Evolutionary conservation across 2,329 filamentous ascomycete species (phyloP).

Genomic region (Leptoxyphium fumago): DNA sequence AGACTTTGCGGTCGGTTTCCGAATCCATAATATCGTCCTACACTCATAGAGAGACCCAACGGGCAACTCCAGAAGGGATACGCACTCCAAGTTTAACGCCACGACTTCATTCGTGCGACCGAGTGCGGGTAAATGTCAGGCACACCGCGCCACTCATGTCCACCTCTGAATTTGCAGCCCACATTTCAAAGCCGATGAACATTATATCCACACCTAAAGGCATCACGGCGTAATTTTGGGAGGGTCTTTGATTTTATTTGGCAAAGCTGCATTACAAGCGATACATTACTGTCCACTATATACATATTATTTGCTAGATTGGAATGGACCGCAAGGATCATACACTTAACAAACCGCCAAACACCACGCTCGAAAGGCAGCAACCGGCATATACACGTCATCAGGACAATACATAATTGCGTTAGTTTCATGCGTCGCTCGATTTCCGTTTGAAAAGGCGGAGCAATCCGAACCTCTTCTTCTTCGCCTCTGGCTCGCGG

Average conservation of each 20-base stretch:
- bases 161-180: background rate
- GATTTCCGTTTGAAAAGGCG: constrained; percentile 2
- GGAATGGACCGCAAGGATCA: background rate
- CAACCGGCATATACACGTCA: too few species aligned
- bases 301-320: constrained; percentile 1
- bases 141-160: background rate
- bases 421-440: background rate
- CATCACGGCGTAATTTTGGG: background rate
- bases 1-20: constrained; percentile 16
- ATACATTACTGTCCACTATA: background rate
- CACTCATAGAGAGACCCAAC: constrained; percentile 5
- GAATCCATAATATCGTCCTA: constrained; percentile 20
- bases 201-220: background rate
- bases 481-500: constrained; percentile 5
- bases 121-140: background rate
- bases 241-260: background rate
- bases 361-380: too few species aligned
- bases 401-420: too few species aligned
- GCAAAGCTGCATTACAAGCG: too few species aligned
- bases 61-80: too few species aligned
- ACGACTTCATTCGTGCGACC: too few species aligned
- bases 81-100: too few species aligned
- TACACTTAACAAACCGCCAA: background rate
- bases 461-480: constrained; percentile 14
- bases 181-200: too few species aligned